Evolutionary conservation across 2,329 filamentous ascomycete species (phyloP).

Genomic region (Pyrenochaeta sp.): DNA sequence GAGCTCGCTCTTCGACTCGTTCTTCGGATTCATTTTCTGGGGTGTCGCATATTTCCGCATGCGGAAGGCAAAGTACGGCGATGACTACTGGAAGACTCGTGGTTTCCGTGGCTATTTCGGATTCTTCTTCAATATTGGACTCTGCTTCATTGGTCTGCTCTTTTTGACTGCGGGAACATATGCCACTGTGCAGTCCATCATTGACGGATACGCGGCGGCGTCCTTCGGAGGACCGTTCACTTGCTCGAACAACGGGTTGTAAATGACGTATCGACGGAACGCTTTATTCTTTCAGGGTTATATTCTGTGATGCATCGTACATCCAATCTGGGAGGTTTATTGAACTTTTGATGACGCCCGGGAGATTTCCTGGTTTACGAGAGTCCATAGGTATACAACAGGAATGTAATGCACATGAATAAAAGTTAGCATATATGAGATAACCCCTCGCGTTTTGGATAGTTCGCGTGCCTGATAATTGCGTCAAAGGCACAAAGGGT

Average conservation of each 20-base stretch:
- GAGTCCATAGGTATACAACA: too few species aligned
- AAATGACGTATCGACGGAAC: constrained; percentile 2
- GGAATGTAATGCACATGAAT: too few species aligned
- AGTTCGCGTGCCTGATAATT: too few species aligned
- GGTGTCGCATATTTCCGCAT: constrained; percentile 81
- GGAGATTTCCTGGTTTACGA: too few species aligned
- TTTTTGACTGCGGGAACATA: constrained; percentile 87
- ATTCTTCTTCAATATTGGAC: constrained; percentile 72
- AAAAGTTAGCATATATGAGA: too few species aligned
- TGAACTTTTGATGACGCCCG: too few species aligned
- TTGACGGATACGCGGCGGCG: constrained; percentile 72
- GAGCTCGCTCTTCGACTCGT: constrained; percentile 90
- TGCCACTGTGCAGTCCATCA: constrained; percentile 71
- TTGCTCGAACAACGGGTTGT: constrained; percentile 73
- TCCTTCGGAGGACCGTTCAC: constrained; percentile 76
- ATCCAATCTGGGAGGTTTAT: too few species aligned
- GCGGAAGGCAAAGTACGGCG: constrained; percentile 69
- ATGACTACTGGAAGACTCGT: constrained; percentile 60
- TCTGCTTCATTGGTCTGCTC: constrained; percentile 79
- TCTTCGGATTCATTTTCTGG: constrained; percentile 97
- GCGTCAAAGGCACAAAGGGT: too few species aligned
- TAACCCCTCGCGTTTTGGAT: too few species aligned
- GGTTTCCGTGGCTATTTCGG: constrained; percentile 62
- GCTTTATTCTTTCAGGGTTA: neutral
- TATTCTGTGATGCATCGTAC: neutral